Percentiles rank a stretch among this genome's conserved stretches.
phyloP scores from a whole-genome alignment of 345 rosid genomes.

The Mercurialis annua region DNA sequence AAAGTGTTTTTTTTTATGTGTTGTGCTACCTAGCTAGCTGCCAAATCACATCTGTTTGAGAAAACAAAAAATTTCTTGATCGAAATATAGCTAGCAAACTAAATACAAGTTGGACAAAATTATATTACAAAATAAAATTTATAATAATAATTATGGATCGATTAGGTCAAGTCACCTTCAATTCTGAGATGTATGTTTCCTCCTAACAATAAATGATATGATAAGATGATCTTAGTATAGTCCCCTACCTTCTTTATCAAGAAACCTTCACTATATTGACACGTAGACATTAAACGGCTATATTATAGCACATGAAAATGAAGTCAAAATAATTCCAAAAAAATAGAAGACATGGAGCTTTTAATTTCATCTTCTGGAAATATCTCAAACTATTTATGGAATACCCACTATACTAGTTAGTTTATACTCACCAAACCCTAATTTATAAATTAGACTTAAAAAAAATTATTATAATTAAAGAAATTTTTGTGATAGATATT shows the following conservation, averaged over 20 bases:
- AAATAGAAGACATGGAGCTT: not conserved
- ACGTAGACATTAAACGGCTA: not conserved
- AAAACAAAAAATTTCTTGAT: not conserved
- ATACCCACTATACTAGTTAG: not conserved
- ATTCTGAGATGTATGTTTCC: not conserved
- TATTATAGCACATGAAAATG: not conserved
- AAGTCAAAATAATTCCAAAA: not conserved
- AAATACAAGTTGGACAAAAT: too few relatives aligned
- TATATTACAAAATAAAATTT: not conserved
- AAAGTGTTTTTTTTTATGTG: too few relatives aligned
- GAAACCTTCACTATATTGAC: not conserved
- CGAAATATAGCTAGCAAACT: not conserved
- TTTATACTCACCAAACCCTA: not conserved
- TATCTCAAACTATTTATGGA: conserved; percentile 9
- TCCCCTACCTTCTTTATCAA: not conserved
- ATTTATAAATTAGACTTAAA: too few relatives aligned
- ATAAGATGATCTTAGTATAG: not conserved
- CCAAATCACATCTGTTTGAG: too few relatives aligned
- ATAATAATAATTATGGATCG: not conserved
- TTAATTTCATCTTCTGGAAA: not conserved
- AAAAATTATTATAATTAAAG: too few relatives aligned
- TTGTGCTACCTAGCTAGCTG: too few relatives aligned
- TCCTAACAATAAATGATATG: not conserved
- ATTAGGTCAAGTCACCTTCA: not conserved
- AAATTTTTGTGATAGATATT: too few relatives aligned